Evolutionary conservation across 73 alveolate genomes (phyloP).

Genomic region (Paramecium primaurelia): DNA sequence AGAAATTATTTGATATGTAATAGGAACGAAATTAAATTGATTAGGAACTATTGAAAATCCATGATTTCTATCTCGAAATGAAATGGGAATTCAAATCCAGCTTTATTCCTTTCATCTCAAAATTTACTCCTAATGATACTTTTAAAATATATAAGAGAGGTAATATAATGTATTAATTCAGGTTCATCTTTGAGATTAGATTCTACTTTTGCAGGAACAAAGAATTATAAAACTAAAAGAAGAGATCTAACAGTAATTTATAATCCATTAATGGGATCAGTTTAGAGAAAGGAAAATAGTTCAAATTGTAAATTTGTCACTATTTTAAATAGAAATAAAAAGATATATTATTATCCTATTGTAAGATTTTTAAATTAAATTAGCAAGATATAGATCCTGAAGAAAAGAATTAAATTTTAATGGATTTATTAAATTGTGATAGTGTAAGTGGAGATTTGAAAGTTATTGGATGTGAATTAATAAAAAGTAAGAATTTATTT

Average conservation of each 20-base stretch:
- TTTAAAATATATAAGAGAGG: slow-evolving; percentile 83
- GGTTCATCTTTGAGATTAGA: slow-evolving; percentile 80
- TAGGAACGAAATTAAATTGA: slow-evolving; percentile 54
- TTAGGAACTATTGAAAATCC: slow-evolving; percentile 57
- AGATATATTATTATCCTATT: slow-evolving; percentile 72
- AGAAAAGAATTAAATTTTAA: slow-evolving; percentile 76
- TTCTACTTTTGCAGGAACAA: slow-evolving; percentile 78
- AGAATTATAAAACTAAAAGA: slow-evolving; percentile 73
- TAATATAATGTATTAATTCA: slow-evolving; percentile 30
- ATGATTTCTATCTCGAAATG: slow-evolving; percentile 86
- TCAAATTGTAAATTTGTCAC: slow-evolving; percentile 68
- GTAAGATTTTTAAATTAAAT: slow-evolving; percentile 11
- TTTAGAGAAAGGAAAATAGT: slow-evolving; percentile 54
- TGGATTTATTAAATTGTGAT: slow-evolving; percentile 80
- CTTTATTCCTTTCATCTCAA: slow-evolving; percentile 79
- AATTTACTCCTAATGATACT: slow-evolving; percentile 82
- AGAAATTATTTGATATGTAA: slow-evolving; percentile 66
- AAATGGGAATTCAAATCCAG: slow-evolving; percentile 84
- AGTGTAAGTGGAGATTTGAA: slow-evolving; percentile 76
- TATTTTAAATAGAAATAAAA: slow-evolving; percentile 66
- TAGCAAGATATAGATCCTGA: slow-evolving; percentile 82
- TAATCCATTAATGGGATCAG: slow-evolving; percentile 55
- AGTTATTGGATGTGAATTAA: slow-evolving; percentile 62
- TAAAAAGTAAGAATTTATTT: slow-evolving; percentile 62
- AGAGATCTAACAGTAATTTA: slow-evolving; percentile 78